phyloP scores from a whole-genome alignment of 495 filamentous ascomycete genomes.

The Xanthoparmelia taractica region DNA sequence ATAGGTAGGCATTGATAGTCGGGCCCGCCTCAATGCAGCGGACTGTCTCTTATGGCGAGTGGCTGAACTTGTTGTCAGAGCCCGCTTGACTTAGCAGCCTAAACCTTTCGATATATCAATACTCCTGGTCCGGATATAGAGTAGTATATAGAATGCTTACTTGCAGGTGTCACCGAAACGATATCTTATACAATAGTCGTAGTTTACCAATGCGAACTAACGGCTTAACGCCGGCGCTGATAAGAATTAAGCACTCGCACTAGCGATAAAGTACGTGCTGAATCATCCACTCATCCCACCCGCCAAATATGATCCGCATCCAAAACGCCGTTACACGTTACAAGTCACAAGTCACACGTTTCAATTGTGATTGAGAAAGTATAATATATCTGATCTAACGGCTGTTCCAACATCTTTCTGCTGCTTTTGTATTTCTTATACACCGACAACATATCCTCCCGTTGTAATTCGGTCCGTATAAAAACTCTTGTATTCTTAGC shows the following conservation, averaged over 20 bases:
- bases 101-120: too few species aligned
- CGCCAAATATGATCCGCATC: neutral
- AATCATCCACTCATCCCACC: neutral
- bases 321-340: neutral
- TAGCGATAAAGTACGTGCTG: neutral
- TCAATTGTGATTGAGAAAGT: neutral
- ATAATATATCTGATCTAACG: neutral
- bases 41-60: neutral
- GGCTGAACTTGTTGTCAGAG: neutral
- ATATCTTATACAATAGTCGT: too few species aligned
- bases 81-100: too few species aligned
- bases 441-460: neutral
- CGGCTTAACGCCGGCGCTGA: neutral
- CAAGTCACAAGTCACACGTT: neutral
- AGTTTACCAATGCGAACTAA: too few species aligned
- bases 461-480: neutral
- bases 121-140: too few species aligned
- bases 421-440: neutral
- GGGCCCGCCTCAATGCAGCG: neutral
- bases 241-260: neutral
- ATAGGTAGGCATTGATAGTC: constrained; percentile 15
- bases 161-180: neutral
- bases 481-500: neutral
- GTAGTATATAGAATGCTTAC: too few species aligned
- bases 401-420: neutral